Base-by-base conservation (phyloP, 78 protist species). In the Dictyostelium purpureum region DNA sequence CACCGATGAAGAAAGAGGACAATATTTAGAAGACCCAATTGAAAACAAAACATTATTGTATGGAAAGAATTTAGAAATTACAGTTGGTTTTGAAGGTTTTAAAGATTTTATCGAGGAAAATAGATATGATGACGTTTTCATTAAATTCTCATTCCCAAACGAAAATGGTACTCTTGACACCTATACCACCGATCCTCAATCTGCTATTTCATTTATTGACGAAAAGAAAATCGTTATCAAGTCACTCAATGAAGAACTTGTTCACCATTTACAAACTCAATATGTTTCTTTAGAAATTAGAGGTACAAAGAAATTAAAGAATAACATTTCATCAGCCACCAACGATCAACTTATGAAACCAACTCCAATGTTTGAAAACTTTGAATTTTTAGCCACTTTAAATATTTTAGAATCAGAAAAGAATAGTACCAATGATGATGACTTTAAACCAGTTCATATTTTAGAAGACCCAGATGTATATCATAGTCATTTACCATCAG, bases 391-490 rank as follows among this genome's bases (percentile, higher is more conserved):
- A 49, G 92, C 92, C 37, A 56, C 83, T 1, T 16, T 85, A 5
- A 85, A 85, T 35, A 85, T 85, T 6, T 61, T 73, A n/a, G 92
- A 85, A 45, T 42, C 77, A 7, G 81, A 75, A 26, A 54, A 73
- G 37, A 42, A 24, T 31, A 24, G 24, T 4, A 35, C 37, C 40
- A n/a, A 42, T 40, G 67, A 67, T 14, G 57, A 70, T 51, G 19
- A 19, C 14, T 85, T 54, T 69, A 85, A 85, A 61, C 92, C 92
- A 28, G 92, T 85, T 16, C 92, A 85, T 35, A 61, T 85, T 33
- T 54, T 85, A 16, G 92, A 85, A 19, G 92, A 85, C 33, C 57
- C 83, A 6, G 75, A 85, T 59, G 69, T 37, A 14, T 57, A 66
- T 5, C 40, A 42, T 28, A 70, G 42, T 19, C 21, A 24, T n/a